These are phyloP conservation scores for Aureobasidium sp. DNA, from an alignment of 2,329 filamentous ascomycete species.

Conservation along the genomic window DNA sequence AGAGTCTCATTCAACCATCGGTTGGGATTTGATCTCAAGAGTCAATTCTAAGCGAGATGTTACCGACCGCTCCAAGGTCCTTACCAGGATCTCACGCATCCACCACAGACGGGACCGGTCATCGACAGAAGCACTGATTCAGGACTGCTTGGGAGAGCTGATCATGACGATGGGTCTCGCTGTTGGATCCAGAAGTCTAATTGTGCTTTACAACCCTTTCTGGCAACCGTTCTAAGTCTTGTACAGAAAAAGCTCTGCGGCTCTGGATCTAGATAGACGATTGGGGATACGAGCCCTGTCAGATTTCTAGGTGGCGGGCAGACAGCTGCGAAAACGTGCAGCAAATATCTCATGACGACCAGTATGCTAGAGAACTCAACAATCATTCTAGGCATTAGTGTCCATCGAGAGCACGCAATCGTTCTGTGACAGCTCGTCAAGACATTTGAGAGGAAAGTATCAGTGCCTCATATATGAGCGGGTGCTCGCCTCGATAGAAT, in stretches of 20 bases:
- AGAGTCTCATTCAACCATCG: too few species aligned
- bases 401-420: not conserved
- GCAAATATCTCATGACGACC: not conserved
- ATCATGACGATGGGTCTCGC: not conserved
- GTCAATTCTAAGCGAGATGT: too few species aligned
- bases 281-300: not conserved
- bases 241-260: not conserved
- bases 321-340: not conserved
- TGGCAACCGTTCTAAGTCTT: not conserved
- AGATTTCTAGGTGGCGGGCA: not conserved
- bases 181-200: not conserved
- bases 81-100: not conserved
- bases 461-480: not conserved
- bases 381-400: not conserved
- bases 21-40: too few species aligned
- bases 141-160: not conserved
- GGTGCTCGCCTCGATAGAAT: not conserved
- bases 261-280: not conserved
- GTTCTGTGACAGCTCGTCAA: not conserved
- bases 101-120: not conserved
- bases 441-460: not conserved
- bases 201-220: not conserved
- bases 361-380: slow-evolving; percentile 3
- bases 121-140: not conserved
- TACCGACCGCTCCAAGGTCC: not conserved